Base-by-base conservation (phyloP, 176 grass and related monocot species). In the Eleusine indica region DNA sequence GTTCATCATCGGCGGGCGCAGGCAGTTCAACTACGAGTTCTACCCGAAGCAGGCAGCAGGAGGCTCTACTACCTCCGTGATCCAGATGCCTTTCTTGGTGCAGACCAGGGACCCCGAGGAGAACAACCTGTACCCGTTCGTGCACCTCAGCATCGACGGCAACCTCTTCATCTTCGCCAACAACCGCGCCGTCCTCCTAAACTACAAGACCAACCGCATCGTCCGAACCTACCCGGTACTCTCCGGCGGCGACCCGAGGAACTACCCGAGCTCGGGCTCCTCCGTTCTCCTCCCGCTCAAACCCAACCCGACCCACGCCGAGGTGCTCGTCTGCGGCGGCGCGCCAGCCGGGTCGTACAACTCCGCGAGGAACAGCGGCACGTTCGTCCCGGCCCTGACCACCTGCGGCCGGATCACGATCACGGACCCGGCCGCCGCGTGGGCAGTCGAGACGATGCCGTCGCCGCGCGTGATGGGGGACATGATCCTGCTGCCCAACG, bases 111-210 rank as follows among this genome's bases (percentile, higher is more conserved):
- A 93, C 46, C 86, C 86, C 42, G 91, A 86, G 44, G 94, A 93
- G 91, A 93, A 96, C 91, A 93, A 96, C 37, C 89, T 96, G 70
- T 96, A 96, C 40, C 94, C 94, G 0, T 96, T 96, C 85, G 89
- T 96, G 11, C 91, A 93, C 37, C 83, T 96, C 37, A 96, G 85
- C 78, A 87, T 96, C 37, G 94, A 96, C 4, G 94, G 94, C 78
- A 96, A 96, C 84, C 89, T 96, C 3, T 96, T 96, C 83, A 63
- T 96, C 78, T 96, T 93, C 71, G 85, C 94, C 72, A 96, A 96
- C 46, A 93, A 96, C 83, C 91, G 91, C 29, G 76, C 94, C 73
- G 51, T 96, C 17, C 81, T 96, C 7, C 39, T 96, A 1, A 84
- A 96, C 86, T 93, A 96, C 88, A 93, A 49, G 62, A 77, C 43